Percentiles rank a stretch among this genome's conserved stretches.
phyloP scores from a whole-genome alignment of 1,139 yeast genomes.

The Saccharomycopsis crataegensis region DNA sequence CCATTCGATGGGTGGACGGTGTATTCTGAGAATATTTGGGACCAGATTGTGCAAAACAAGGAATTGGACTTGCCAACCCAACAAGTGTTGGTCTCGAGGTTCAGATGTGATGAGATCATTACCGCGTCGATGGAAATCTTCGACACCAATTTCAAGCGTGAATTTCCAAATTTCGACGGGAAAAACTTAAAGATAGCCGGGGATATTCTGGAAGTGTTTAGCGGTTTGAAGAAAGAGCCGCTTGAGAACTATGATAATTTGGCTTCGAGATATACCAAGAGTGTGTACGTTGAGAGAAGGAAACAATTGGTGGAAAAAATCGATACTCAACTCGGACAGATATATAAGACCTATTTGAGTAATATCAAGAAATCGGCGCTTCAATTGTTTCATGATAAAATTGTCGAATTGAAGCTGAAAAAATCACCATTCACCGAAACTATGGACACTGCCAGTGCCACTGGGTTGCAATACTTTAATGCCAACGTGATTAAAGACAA shows the following conservation, averaged over 20 bases:
- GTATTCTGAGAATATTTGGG: slow-evolving; percentile 90
- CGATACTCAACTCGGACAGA: slow-evolving; percentile 35
- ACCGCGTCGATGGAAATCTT: slow-evolving; percentile 44
- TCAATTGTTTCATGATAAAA: slow-evolving; percentile 23
- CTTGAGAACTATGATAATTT: slow-evolving; percentile 51
- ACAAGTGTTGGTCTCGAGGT: slow-evolving; percentile 88
- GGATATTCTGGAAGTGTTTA: slow-evolving; percentile 21
- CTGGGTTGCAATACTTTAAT: slow-evolving; percentile 20
- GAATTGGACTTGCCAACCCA: slow-evolving; percentile 96
- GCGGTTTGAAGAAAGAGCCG: slow-evolving; percentile 35
- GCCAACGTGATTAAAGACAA: not conserved
- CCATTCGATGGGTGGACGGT: slow-evolving; percentile 97
- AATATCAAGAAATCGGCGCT: slow-evolving; percentile 30
- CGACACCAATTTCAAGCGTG: slow-evolving; percentile 28
- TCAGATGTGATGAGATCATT: slow-evolving; percentile 87
- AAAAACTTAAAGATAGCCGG: slow-evolving; percentile 25
- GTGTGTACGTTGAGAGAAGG: slow-evolving; percentile 61
- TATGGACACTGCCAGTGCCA: slow-evolving; percentile 20
- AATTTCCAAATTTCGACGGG: slow-evolving; percentile 20
- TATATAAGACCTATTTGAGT: slow-evolving; percentile 37
- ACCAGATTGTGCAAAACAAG: slow-evolving; percentile 84
- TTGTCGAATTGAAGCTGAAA: slow-evolving; percentile 19
- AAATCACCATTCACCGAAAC: slow-evolving; percentile 23
- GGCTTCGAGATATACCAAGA: slow-evolving; percentile 65
- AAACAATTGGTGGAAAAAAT: slow-evolving; percentile 40